phyloP scores from a whole-genome alignment of 768 basidiomycete species.

The Suillus variegatus region DNA sequence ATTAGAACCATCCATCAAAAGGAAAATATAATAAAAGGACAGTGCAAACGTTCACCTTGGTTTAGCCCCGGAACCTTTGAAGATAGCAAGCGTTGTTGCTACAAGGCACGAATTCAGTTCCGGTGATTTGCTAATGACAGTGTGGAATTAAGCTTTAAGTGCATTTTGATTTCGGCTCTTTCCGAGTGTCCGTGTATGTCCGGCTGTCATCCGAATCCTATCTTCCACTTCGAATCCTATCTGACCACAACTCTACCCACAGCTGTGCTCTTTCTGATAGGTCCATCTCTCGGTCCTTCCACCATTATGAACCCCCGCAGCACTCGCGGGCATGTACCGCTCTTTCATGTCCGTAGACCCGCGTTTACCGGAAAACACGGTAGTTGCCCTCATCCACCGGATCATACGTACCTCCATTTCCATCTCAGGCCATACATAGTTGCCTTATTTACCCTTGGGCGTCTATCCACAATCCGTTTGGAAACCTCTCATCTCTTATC shows the following conservation, averaged over 20 bases:
- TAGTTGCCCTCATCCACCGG: conserved; percentile 27
- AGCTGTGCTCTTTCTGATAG: not conserved
- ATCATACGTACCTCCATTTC: conserved; percentile 26
- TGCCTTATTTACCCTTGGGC: conserved; percentile 15
- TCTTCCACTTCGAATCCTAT: not conserved
- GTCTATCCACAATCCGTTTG: conserved; percentile 1
- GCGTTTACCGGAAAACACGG: conserved; percentile 29
- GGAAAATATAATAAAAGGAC: not conserved
- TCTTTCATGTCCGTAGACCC: conserved; percentile 35
- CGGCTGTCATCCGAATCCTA: conserved; percentile 13
- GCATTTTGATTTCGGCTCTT: conserved; percentile 29
- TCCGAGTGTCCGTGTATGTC: conserved; percentile 31
- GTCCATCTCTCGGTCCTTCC: conserved; percentile 13
- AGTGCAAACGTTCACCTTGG: not conserved
- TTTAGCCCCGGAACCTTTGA: not conserved
- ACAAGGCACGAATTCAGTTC: conserved; percentile 22
- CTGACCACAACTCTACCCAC: conserved; percentile 9
- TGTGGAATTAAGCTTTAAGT: conserved; percentile 34
- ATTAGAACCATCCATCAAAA: not conserved
- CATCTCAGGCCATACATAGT: conserved; percentile 7
- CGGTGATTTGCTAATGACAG: conserved; percentile 26
- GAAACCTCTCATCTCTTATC: conserved; percentile 9
- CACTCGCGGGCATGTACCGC: conserved; percentile 16
- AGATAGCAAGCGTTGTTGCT: conserved; percentile 1
- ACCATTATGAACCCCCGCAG: conserved; percentile 2